Evolutionary conservation across 768 basidiomycete genomes (phyloP), one percentile per base, ranked within the genome.

Genomic region (Calocybe gangraenosa): DNA sequence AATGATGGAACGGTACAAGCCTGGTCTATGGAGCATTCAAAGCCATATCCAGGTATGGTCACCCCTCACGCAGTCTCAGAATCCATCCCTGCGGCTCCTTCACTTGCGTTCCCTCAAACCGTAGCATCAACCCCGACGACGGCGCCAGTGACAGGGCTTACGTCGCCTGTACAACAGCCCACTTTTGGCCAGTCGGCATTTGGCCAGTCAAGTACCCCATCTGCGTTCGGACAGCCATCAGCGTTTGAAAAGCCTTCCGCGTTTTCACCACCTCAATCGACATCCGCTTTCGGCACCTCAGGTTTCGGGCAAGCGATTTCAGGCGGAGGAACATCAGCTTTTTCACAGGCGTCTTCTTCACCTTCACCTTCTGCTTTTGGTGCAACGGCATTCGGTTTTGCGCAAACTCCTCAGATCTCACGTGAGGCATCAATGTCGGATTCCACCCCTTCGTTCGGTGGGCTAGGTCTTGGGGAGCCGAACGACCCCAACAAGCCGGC

Each of bases 1-100:
- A 87, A 81, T 43, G 88, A 92, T 56, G 88, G 88, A 15, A 86
- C 87, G 0, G 44, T 92, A 18, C 75, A 81, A 38, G 88, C 71
- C 3, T 92, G 88, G 87, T 70, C 81, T 58, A 57, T 85, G 17
- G 75, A 86, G 30, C 78, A 84, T 56, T 65, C 69, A 7, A 74
- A 73, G 33, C 66, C 74, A 7, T 90, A 88, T 56, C 65, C 70
- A 33, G 78, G 78, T 21, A 78, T 88, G 73, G 57, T 72, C 5
- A 51, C 47, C n/a, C 43, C 52, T 9, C 35, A 48, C 2, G 46
- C 59, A 25, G 30, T 48, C 2, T 46, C 47, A 2, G 32, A 52
- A 14, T 19, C 49, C 45, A 36, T 48, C 1, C 20, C 42, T n/a
- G 17, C 46, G 35, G n/a, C 8, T 14, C 8, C 49, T 11, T 18